Evolutionary conservation across 768 basidiomycete species (phyloP).

Genomic region (Suillus subaureus): DNA sequence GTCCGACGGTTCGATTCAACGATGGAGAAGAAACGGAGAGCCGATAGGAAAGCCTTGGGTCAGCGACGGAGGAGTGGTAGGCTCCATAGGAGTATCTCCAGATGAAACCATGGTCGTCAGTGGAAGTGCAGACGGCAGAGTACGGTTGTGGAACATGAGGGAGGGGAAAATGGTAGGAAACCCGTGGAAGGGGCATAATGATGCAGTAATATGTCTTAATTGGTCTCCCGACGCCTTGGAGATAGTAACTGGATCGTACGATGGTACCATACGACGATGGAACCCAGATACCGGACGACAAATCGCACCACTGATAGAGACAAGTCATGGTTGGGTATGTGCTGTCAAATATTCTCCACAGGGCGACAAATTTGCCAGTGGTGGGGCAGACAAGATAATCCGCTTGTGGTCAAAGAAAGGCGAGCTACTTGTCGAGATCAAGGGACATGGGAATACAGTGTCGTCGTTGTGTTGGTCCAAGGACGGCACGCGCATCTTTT

Average conservation of each 20-base stretch:
- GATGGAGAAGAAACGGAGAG: neutral
- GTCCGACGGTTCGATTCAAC: neutral
- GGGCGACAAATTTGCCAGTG: neutral
- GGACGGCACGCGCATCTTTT: neutral
- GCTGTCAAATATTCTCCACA: neutral
- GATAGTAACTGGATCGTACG: slow-evolving; percentile 2
- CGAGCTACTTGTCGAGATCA: neutral
- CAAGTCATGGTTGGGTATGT: neutral
- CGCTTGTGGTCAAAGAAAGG: slow-evolving; percentile 1
- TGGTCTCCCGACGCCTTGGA: slow-evolving; percentile 21
- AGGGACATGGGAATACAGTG: neutral
- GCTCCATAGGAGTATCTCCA: slow-evolving; percentile 12
- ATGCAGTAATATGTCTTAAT: slow-evolving; percentile 16
- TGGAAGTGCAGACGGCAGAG: slow-evolving; percentile 9
- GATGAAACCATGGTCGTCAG: slow-evolving; percentile 17
- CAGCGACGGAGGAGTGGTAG: neutral
- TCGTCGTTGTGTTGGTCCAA: neutral
- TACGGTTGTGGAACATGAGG: slow-evolving; percentile 13
- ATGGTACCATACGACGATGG: slow-evolving; percentile 1
- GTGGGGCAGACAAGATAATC: neutral
- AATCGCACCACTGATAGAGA: neutral
- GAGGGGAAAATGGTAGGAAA: slow-evolving; percentile 1
- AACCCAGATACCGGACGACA: slow-evolving; percentile 1
- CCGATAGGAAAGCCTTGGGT: neutral
- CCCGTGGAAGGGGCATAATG: slow-evolving; percentile 18